phyloP scores from a whole-genome alignment of 148 eudicot species.

The Camellia japonica region DNA sequence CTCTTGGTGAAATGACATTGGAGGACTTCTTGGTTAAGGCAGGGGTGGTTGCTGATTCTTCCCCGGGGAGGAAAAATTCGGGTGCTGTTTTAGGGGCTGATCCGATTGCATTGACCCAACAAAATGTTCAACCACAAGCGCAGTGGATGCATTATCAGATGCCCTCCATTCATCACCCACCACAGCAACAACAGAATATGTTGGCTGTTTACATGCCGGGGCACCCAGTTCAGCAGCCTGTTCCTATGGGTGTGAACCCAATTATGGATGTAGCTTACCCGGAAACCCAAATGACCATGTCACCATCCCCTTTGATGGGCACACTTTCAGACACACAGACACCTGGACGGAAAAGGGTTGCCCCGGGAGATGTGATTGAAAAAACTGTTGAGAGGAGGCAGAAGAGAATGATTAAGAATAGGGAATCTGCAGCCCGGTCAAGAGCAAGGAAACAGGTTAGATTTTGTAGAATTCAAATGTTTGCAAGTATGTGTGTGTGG shows the following conservation, averaged over 20 bases:
- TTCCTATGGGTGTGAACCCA: conserved; percentile 45
- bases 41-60: conserved; percentile 63
- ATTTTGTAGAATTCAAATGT: neutral
- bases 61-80: conserved; percentile 25
- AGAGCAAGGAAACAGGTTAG: conserved; percentile 94
- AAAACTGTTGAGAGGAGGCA: conserved; percentile 95
- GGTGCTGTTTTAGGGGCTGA: conserved; percentile 36
- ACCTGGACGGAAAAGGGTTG: conserved; percentile 70
- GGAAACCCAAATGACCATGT: conserved; percentile 58
- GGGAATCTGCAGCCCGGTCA: conserved; percentile 97
- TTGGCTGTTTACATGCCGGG: conserved; percentile 63
- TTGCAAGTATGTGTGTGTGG: neutral
- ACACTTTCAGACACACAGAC: conserved; percentile 70
- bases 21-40: conserved; percentile 92
- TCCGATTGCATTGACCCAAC: conserved; percentile 21
- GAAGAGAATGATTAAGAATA: conserved; percentile 93
- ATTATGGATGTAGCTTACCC: conserved; percentile 48
- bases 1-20: conserved; percentile 90
- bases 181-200: conserved; percentile 42
- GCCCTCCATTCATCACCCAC: conserved; percentile 21
- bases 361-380: conserved; percentile 68
- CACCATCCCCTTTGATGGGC: conserved; percentile 66
- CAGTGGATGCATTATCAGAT: conserved; percentile 58
- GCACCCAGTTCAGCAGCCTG: conserved; percentile 48
- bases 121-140: conserved; percentile 40